A percentile compares a stretch with the other conserved stretches of the same genome.
phyloP scores from a whole-genome alignment of 257 asterid species.

The Phtheirospermum japonicum region DNA sequence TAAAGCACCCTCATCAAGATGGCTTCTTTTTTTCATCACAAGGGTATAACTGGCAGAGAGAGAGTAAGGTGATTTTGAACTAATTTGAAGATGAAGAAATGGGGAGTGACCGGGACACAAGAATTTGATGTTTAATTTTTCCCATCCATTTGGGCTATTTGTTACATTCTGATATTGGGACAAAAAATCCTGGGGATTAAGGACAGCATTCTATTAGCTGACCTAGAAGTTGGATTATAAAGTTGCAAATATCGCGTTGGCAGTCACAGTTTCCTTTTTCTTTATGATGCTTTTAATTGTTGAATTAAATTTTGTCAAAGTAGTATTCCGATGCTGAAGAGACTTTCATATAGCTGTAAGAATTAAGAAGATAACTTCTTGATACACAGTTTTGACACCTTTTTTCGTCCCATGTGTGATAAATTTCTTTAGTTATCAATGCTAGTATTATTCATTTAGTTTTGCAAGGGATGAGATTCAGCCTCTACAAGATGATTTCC shows the following conservation, averaged over 20 bases:
- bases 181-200: constrained; percentile 32
- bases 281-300: constrained; percentile 20
- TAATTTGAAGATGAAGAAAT: constrained; percentile 35
- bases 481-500: no score
- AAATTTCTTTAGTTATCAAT: background rate
- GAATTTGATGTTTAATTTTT: constrained; percentile 38
- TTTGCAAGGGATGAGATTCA: background rate
- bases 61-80: constrained; percentile 22
- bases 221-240: constrained; percentile 38
- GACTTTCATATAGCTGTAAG: constrained; percentile 18
- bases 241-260: constrained; percentile 39
- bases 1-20: constrained; percentile 34
- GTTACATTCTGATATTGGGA: constrained; percentile 33
- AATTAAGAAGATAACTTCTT: constrained; percentile 5
- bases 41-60: constrained; percentile 31
- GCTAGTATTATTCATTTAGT: background rate
- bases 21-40: constrained; percentile 35
- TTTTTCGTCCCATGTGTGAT: background rate
- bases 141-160: constrained; percentile 44
- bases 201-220: constrained; percentile 35
- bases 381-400: constrained; percentile 6
- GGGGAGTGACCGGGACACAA: constrained; percentile 36
- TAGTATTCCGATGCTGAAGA: constrained; percentile 19
- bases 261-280: constrained; percentile 14
- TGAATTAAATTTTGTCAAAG: constrained; percentile 22